Conservation (phyloP, 805 yeast species). For the Candida caryicola region DNA sequence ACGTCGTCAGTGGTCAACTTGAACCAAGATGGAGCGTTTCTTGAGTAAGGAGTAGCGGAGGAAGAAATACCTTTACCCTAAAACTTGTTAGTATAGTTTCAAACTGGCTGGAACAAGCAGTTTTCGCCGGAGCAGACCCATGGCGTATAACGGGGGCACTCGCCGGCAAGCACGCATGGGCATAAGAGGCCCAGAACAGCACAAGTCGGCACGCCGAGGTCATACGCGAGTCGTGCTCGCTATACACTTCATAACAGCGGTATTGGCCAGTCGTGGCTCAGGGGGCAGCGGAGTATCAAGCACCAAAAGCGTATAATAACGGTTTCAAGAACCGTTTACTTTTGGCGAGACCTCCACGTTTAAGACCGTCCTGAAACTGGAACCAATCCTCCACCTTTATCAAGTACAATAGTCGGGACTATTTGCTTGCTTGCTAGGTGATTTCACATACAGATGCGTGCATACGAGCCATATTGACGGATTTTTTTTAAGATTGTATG, state of each 20-base stretch:
- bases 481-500: constrained; percentile 28
- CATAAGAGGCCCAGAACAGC: no score
- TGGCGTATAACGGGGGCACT: no score
- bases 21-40: constrained; percentile 99
- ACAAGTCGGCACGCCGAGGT: no score
- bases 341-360: constrained; percentile 15
- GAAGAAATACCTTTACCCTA: constrained; percentile 99
- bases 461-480: constrained; percentile 97
- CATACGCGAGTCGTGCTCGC: neutral
- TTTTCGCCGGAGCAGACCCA: no score
- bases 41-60: constrained; percentile 98
- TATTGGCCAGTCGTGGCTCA: constrained; percentile 41
- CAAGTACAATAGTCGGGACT: constrained; percentile 19
- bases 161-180: no score
- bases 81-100: constrained; percentile 37
- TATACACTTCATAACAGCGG: constrained; percentile 31
- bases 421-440: constrained; percentile 1
- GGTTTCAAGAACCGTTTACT: constrained; percentile 10
- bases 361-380: constrained; percentile 18
- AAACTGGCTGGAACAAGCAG: no score
- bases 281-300: constrained; percentile 16
- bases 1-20: constrained; percentile 92
- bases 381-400: constrained; percentile 22
- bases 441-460: constrained; percentile 87
- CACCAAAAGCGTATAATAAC: constrained; percentile 20